Evolutionary conservation across 2,329 filamentous ascomycete species (phyloP).

Genomic region (Nothomitra cinnamomea): DNA sequence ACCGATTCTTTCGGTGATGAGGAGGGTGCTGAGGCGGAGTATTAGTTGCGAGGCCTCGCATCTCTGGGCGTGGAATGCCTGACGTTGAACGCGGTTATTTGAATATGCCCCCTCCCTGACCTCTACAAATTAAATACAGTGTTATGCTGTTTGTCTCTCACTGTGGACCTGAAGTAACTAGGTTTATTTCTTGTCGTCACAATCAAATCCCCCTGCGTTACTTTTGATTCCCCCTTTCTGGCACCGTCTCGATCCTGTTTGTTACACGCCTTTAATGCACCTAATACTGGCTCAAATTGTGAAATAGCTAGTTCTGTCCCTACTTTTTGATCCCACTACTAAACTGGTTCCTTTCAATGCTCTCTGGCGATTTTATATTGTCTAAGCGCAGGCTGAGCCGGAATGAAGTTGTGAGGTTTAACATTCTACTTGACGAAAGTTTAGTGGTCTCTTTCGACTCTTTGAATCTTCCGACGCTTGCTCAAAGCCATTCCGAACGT

Average conservation of each 20-base stretch:
- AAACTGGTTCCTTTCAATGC: slow-evolving; percentile 1
- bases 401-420: background rate
- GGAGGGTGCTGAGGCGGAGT: slow-evolving; percentile 74
- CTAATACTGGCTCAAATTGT: slow-evolving; percentile 3
- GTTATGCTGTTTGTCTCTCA: background rate
- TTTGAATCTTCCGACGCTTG: too few relatives aligned
- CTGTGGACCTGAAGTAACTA: background rate
- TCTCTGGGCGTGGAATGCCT: background rate
- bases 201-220: background rate
- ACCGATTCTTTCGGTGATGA: slow-evolving; percentile 84
- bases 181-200: background rate
- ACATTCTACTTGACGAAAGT: background rate
- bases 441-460: too few relatives aligned
- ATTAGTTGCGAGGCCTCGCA: slow-evolving; percentile 36
- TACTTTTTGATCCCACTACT: background rate
- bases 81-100: background rate
- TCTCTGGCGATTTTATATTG: slow-evolving; percentile 2
- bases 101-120: background rate
- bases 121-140: background rate
- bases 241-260: background rate
- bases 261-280: slow-evolving; percentile 3
- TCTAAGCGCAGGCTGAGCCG: slow-evolving; percentile 4
- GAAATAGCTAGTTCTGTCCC: slow-evolving; percentile 1
- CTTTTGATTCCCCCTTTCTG: background rate
- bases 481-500: background rate